Evolutionary conservation across 495 filamentous ascomycete species (phyloP).

Genomic region (Hypoxylon fuscum): DNA sequence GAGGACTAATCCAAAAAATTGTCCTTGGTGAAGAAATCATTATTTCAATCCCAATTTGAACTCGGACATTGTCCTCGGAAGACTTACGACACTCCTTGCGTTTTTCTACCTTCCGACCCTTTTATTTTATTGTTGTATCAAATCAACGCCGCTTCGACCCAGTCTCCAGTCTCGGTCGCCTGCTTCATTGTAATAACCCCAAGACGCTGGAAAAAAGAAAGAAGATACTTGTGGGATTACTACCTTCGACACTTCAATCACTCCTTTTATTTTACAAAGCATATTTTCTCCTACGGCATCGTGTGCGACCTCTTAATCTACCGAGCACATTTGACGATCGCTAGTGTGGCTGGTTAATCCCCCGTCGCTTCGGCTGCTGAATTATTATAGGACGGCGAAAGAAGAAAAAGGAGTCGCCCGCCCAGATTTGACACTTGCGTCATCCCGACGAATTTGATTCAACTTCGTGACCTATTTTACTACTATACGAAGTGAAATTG

Average conservation of each 20-base stretch:
- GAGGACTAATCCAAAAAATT: slow-evolving; percentile 32
- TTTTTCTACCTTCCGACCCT: slow-evolving; percentile 27
- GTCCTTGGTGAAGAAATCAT: slow-evolving; percentile 23
- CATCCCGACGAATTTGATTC: slow-evolving; percentile 33
- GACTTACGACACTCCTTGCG: slow-evolving; percentile 38
- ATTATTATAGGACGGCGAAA: slow-evolving; percentile 32
- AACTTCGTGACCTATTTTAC: slow-evolving; percentile 31
- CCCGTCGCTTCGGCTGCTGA: slow-evolving; percentile 23
- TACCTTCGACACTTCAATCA: slow-evolving; percentile 33
- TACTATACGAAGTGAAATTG: slow-evolving; percentile 32
- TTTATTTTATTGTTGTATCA: slow-evolving; percentile 31
- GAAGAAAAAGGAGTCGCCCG: slow-evolving; percentile 15
- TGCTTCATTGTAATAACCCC: slow-evolving; percentile 37
- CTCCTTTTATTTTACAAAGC: slow-evolving; percentile 23
- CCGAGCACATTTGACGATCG: slow-evolving; percentile 28
- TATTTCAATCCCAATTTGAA: slow-evolving; percentile 33
- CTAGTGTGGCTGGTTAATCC: slow-evolving; percentile 30
- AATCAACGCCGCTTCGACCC: slow-evolving; percentile 27
- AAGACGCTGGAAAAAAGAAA: slow-evolving; percentile 23
- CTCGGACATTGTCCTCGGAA: slow-evolving; percentile 31
- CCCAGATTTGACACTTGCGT: slow-evolving; percentile 26
- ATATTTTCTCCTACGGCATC: slow-evolving; percentile 24
- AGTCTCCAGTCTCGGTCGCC: slow-evolving; percentile 27
- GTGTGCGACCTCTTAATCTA: slow-evolving; percentile 35
- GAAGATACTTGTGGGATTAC: slow-evolving; percentile 23